Evolutionary conservation across 2,329 filamentous ascomycete genomes (phyloP).

Genomic region (Neopestalotiopsis rosae): DNA sequence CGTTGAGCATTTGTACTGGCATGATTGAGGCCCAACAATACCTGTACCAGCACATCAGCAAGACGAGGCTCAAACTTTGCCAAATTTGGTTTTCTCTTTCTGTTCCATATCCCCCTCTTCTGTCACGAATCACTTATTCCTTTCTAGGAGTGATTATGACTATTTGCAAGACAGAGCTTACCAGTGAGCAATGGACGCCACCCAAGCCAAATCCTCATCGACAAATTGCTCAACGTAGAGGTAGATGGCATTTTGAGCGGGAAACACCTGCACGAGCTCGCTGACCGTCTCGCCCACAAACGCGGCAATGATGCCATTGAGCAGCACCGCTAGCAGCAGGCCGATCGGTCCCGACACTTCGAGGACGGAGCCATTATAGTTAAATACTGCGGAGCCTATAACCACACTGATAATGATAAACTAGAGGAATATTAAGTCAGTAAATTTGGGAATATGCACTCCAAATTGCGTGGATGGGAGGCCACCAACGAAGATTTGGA

Average conservation of each 20-base stretch:
- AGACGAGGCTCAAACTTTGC: too few relatives aligned
- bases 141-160: not conserved
- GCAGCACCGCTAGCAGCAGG: slow-evolving; percentile 20
- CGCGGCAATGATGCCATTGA: slow-evolving; percentile 23
- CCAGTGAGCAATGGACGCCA: slow-evolving; percentile 25
- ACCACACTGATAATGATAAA: too few relatives aligned
- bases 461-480: too few relatives aligned
- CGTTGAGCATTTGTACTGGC: slow-evolving; percentile 22
- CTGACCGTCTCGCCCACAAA: slow-evolving; percentile 25
- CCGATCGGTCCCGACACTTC: slow-evolving; percentile 23
- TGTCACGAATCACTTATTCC: too few relatives aligned
- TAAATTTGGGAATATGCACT: too few relatives aligned
- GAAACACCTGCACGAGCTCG: slow-evolving; percentile 26
- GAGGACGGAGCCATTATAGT: slow-evolving; percentile 22
- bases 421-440: too few relatives aligned
- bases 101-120: too few relatives aligned
- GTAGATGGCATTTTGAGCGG: slow-evolving; percentile 26
- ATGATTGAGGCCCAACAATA: slow-evolving; percentile 6
- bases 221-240: slow-evolving; percentile 28
- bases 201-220: slow-evolving; percentile 26
- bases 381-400: slow-evolving; percentile 21
- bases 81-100: too few relatives aligned
- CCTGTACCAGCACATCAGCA: not conserved
- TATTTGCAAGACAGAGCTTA: slow-evolving; percentile 8
- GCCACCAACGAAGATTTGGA: too few relatives aligned